phyloP scores from a whole-genome alignment of 257 asterid species.

The Handroanthus guayacan region DNA sequence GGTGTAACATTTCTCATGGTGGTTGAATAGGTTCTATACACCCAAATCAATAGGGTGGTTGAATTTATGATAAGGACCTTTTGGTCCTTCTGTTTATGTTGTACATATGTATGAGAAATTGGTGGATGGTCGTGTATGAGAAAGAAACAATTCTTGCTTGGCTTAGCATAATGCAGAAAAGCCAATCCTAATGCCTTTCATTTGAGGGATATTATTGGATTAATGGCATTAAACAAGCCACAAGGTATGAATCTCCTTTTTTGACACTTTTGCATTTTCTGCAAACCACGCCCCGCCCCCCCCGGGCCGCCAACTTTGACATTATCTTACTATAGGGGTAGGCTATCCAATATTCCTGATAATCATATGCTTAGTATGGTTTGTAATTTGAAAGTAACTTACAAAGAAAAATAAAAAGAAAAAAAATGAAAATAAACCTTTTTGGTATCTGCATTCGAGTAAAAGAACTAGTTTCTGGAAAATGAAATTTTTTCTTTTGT shows the following conservation, averaged over 20 bases:
- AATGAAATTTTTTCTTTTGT: background rate
- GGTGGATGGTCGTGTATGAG: constrained; percentile 46
- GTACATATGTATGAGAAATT: constrained; percentile 54
- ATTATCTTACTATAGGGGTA: constrained; percentile 21
- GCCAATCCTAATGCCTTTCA: constrained; percentile 27
- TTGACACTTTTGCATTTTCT: constrained; percentile 15
- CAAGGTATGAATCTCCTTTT: background rate
- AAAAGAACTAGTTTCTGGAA: constrained; percentile 20
- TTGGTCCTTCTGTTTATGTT: constrained; percentile 41
- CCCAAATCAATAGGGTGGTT: constrained; percentile 43
- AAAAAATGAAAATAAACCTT: background rate
- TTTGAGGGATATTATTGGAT: constrained; percentile 6
- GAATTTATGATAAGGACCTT: constrained; percentile 43
- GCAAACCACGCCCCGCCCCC: background rate
- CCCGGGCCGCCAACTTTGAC: background rate
- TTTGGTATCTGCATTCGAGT: background rate
- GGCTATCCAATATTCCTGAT: constrained; percentile 16
- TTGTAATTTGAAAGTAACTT: constrained; percentile 18
- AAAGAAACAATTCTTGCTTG: constrained; percentile 41
- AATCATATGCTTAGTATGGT: constrained; percentile 1
- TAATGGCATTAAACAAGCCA: constrained; percentile 10
- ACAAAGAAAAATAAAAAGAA: background rate
- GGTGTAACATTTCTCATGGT: constrained; percentile 42
- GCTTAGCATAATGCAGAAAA: constrained; percentile 36
- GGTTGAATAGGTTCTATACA: constrained; percentile 35